A percentile compares a stretch with the other conserved stretches of the same genome.
Evolutionary conservation across 2,329 filamentous ascomycete species (phyloP).

Genomic region (Grosmannia clavigera): DNA sequence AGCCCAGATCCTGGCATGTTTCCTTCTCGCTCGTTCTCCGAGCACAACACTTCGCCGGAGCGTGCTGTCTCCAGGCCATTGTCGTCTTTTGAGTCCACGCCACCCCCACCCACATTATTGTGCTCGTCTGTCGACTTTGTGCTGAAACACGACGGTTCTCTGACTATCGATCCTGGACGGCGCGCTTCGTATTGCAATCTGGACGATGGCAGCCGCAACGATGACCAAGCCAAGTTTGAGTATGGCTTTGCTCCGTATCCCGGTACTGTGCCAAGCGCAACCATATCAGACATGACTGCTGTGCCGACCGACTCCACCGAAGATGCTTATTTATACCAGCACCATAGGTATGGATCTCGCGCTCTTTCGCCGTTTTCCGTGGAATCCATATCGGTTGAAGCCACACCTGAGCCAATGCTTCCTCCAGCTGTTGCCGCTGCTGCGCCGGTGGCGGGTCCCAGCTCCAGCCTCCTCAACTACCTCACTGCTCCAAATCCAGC

Average conservation of each 20-base stretch:
- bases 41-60: conserved; percentile 18
- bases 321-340: conserved; percentile 30
- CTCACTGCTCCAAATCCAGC: conserved; percentile 71
- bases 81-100: conserved; percentile 12
- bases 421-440: conserved; percentile 64
- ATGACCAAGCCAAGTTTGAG: conserved; percentile 39
- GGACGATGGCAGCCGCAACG: conserved; percentile 35
- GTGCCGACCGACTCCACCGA: conserved; percentile 17
- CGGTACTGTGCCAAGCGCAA: conserved; percentile 35
- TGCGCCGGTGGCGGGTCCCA: conserved; percentile 60
- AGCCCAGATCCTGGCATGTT: conserved; percentile 42
- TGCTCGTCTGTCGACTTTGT: conserved; percentile 52
- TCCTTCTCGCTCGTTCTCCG: conserved; percentile 26
- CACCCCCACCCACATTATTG: conserved; percentile 41
- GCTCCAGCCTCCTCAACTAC: conserved; percentile 65
- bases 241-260: conserved; percentile 81
- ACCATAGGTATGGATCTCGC: conserved; percentile 32
- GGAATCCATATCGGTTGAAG: conserved; percentile 19
- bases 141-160: conserved; percentile 22
- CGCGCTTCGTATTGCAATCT: conserved; percentile 55
- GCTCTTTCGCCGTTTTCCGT: conserved; percentile 30
- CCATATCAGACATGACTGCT: neutral
- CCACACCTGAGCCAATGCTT: conserved; percentile 24
- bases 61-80: conserved; percentile 20
- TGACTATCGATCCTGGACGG: conserved; percentile 26